Evolutionary conservation across 2,329 filamentous ascomycete genomes (phyloP).

Genomic region (Aspergillus eucalypticola): DNA sequence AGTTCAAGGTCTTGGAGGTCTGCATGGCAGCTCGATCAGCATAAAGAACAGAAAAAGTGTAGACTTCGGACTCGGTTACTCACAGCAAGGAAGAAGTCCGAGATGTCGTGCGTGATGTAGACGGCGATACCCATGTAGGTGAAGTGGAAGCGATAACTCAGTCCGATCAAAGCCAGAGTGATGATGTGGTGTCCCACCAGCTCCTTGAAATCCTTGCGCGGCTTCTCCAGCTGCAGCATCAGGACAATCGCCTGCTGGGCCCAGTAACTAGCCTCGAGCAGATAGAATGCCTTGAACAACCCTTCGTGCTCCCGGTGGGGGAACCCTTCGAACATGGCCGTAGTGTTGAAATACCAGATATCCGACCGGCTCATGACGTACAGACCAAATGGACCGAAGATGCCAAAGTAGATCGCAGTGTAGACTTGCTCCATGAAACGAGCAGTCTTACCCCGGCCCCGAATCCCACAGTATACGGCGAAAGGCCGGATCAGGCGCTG

Average conservation of each 20-base stretch:
- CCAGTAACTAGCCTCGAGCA: slow-evolving; percentile 95
- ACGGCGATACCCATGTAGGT: slow-evolving; percentile 92
- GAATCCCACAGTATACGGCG: slow-evolving; percentile 69
- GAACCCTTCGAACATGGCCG: slow-evolving; percentile 84
- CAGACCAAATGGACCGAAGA: slow-evolving; percentile 79
- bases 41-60: not conserved
- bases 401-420: slow-evolving; percentile 83
- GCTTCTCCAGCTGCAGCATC: slow-evolving; percentile 84
- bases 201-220: slow-evolving; percentile 92
- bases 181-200: slow-evolving; percentile 89
- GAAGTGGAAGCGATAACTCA: slow-evolving; percentile 95
- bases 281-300: slow-evolving; percentile 90
- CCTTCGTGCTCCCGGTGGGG: slow-evolving; percentile 80
- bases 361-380: slow-evolving; percentile 91
- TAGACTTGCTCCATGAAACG: slow-evolving; percentile 97
- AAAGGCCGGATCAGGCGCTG: slow-evolving; percentile 80
- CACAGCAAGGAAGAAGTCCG: slow-evolving; percentile 93
- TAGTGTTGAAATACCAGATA: slow-evolving; percentile 94
- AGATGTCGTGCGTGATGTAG: slow-evolving; percentile 92
- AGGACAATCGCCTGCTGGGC: slow-evolving; percentile 89
- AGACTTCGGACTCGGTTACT: not conserved
- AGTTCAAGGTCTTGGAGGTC: slow-evolving; percentile 91
- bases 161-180: slow-evolving; percentile 75
- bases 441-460: slow-evolving; percentile 72
- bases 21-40: slow-evolving; percentile 34